These are phyloP conservation scores for Malassezia equina DNA, from an alignment of 1,284 basidiomycete genomes.

Conservation along the genomic window DNA sequence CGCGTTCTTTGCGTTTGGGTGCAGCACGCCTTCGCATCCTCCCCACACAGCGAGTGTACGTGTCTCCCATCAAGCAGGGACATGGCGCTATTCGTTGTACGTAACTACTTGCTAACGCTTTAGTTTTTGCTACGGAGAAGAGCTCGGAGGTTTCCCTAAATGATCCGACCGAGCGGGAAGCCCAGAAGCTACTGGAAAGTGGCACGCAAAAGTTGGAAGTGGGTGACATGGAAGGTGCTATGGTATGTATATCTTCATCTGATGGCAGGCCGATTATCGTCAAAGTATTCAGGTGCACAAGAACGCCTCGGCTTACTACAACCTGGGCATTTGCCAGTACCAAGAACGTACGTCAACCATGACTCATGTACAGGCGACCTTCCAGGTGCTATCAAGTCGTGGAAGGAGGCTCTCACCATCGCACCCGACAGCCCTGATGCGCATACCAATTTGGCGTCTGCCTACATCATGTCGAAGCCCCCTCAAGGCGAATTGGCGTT, in stretches of 20 bases:
- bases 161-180: constrained; percentile 77
- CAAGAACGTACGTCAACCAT: constrained; percentile 60
- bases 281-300: constrained; percentile 71
- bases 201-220: constrained; percentile 80
- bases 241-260: neutral
- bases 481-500: constrained; percentile 79
- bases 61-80: neutral
- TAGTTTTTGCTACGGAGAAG: constrained; percentile 8
- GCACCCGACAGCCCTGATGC: constrained; percentile 78
- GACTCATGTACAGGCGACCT: constrained; percentile 16
- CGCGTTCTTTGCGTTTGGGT: neutral
- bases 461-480: constrained; percentile 77
- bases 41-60: neutral
- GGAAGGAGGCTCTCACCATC: constrained; percentile 51
- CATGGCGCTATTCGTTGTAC: neutral
- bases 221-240: constrained; percentile 63
- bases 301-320: constrained; percentile 72
- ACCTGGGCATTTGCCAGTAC: constrained; percentile 77
- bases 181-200: constrained; percentile 69
- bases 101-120: neutral
- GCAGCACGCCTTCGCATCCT: neutral
- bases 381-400: constrained; percentile 28
- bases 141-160: constrained; percentile 3
- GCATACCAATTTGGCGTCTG: constrained; percentile 86
- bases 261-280: constrained; percentile 57